phyloP scores from a whole-genome alignment of 2,329 filamentous ascomycete genomes.

The Drechslera avenae region DNA sequence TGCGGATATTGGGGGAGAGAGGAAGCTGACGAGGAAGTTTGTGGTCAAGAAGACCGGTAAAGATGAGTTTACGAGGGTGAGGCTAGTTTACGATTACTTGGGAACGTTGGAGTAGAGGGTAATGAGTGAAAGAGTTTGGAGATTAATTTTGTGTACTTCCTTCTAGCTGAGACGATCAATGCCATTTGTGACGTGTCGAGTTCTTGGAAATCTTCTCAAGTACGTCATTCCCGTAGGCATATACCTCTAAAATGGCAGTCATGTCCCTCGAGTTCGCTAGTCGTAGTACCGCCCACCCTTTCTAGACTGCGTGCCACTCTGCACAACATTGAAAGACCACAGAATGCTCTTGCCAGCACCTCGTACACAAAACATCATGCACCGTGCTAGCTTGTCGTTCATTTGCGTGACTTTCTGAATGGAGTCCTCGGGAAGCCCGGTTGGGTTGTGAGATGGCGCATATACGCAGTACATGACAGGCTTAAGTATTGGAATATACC shows the following conservation, averaged over 20 bases:
- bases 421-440: neutral
- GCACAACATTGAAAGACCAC: neutral
- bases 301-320: slow-evolving; percentile 4
- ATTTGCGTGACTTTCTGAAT: neutral
- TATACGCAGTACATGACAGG: neutral
- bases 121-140: neutral
- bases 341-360: slow-evolving; percentile 1
- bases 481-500: slow-evolving; percentile 18
- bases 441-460: neutral
- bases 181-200: neutral
- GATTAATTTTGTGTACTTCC: neutral
- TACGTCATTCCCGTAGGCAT: neutral
- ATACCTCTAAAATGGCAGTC: neutral
- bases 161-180: neutral
- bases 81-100: slow-evolving; percentile 45
- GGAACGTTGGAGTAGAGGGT: slow-evolving; percentile 25
- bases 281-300: slow-evolving; percentile 3
- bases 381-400: neutral
- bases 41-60: slow-evolving; percentile 41
- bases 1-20: slow-evolving; percentile 36
- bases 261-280: slow-evolving; percentile 4
- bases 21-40: slow-evolving; percentile 40
- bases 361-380: neutral
- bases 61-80: slow-evolving; percentile 35
- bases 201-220: neutral